These are phyloP conservation scores for Fusarium acutatum DNA, from an alignment of 2,329 filamentous ascomycete genomes.

Conservation along the genomic window DNA sequence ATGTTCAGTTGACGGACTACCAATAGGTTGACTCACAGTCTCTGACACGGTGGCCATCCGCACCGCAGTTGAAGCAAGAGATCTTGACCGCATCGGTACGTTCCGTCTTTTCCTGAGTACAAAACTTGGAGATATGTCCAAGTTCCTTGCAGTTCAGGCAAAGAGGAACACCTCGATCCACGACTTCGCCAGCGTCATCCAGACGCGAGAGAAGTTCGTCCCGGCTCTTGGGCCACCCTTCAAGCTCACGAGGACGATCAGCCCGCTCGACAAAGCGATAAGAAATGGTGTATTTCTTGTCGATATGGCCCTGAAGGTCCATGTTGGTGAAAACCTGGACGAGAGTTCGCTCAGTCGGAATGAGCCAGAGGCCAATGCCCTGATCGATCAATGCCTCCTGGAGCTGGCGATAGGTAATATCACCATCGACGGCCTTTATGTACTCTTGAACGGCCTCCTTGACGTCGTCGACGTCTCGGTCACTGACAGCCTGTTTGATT, in stretches of 20 bases:
- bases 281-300: slow-evolving; percentile 70
- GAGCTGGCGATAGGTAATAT: slow-evolving; percentile 66
- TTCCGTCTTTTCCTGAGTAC: slow-evolving; percentile 66
- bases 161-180: slow-evolving; percentile 65
- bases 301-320: slow-evolving; percentile 74
- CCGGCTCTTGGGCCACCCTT: slow-evolving; percentile 65
- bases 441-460: slow-evolving; percentile 69
- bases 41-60: slow-evolving; percentile 71
- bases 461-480: slow-evolving; percentile 69
- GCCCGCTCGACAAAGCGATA: slow-evolving; percentile 69
- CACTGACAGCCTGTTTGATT: slow-evolving; percentile 60
- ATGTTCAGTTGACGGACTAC: neutral
- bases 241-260: slow-evolving; percentile 64
- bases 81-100: slow-evolving; percentile 55
- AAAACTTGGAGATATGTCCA: slow-evolving; percentile 69
- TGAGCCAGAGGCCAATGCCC: slow-evolving; percentile 65
- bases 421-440: slow-evolving; percentile 64
- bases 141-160: slow-evolving; percentile 72
- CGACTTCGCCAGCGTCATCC: slow-evolving; percentile 70
- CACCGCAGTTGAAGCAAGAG: slow-evolving; percentile 71
- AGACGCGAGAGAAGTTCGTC: slow-evolving; percentile 72
- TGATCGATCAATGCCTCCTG: slow-evolving; percentile 67
- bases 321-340: slow-evolving; percentile 72
- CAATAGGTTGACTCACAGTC: slow-evolving; percentile 65
- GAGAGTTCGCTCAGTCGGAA: slow-evolving; percentile 66